These are phyloP conservation scores for Isatis lusitanica DNA, from an alignment of 441 rosid genomes.

Conservation along the genomic window DNA sequence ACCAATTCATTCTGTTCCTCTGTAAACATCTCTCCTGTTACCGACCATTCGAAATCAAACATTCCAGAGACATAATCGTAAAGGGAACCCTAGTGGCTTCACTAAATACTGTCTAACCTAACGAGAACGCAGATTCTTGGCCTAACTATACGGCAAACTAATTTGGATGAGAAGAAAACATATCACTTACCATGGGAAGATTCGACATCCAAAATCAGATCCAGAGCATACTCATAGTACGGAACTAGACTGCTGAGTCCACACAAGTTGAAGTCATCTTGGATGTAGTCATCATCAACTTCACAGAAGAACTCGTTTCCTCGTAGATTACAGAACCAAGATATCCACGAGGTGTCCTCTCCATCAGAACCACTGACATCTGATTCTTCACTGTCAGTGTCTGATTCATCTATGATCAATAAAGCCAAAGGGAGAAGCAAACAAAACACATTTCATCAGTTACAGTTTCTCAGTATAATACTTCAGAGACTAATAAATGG, in stretches of 20 bases:
- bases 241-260: constrained; percentile 66
- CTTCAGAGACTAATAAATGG: neutral
- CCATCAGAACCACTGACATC: constrained; percentile 73
- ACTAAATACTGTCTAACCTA: neutral
- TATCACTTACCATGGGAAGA: constrained; percentile 59
- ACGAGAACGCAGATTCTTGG: neutral
- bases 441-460: neutral
- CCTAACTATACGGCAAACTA: neutral
- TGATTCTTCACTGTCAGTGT: constrained; percentile 65
- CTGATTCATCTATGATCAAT: constrained; percentile 47
- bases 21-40: constrained; percentile 71
- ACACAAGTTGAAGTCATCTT: constrained; percentile 67
- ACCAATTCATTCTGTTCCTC: constrained; percentile 69
- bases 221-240: constrained; percentile 69
- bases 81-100: too few relatives aligned
- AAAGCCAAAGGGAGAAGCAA: neutral
- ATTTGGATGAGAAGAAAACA: neutral
- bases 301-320: constrained; percentile 76
- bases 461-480: constrained; percentile 44
- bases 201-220: constrained; percentile 66
- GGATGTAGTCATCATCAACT: constrained; percentile 71
- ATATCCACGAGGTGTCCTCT: constrained; percentile 63
- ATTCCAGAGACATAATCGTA: neutral
- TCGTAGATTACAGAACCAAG: constrained; percentile 64
- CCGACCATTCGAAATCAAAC: constrained; percentile 32